Evolutionary conservation across 2,329 filamentous ascomycete species (phyloP), one percentile per base, ranked within the genome.

Genomic region (Biscogniauxia mediterranea): DNA sequence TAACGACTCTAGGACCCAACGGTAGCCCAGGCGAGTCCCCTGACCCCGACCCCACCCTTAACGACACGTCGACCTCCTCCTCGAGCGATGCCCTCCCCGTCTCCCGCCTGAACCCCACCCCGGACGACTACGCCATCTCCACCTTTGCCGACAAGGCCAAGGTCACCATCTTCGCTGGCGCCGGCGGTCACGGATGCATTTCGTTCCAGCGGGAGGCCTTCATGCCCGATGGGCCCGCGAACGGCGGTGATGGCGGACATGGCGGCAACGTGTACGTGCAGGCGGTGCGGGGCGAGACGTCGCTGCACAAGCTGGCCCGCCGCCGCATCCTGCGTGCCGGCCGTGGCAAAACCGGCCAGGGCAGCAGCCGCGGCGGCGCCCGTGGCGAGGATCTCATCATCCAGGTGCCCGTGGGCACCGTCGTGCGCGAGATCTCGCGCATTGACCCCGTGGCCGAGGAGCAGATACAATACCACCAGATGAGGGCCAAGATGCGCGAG

Each of bases 241-340:
- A 99, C 75, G 95, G 95, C 55, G 95, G 95, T 62, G 93, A 99
- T 73, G 95, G 95, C 51, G 95, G 95, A 4, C 90, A 87, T 59
- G 95, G 95, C 64, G 95, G 95, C 49, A 96, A 90, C 70, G 82
- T 99, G 67, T 98, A 96, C 75, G 96, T 99, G 61, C 94, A 98
- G 77, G 93, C 95, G 7, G 87, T 96, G 1, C 88, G 90, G 58
- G 92, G 93, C 61, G 91, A 98, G 76, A 98, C 93, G 0, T 97
- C 92, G 57, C 79, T 99, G 63, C 93, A 98, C 78, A 98, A 97
- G 78, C 82, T 99, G 9, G 89, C 92, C 0, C 84, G 94, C 50
- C 82, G 89, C 67, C 87, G 91, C 1, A 85, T 92, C 59, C 77
- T 94, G 56, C 89, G 90, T 61, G 92, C 91, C 0, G 89, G 88